Evolutionary conservation across 345 rosid genomes (phyloP).

Genomic region (Brassica carinata): DNA sequence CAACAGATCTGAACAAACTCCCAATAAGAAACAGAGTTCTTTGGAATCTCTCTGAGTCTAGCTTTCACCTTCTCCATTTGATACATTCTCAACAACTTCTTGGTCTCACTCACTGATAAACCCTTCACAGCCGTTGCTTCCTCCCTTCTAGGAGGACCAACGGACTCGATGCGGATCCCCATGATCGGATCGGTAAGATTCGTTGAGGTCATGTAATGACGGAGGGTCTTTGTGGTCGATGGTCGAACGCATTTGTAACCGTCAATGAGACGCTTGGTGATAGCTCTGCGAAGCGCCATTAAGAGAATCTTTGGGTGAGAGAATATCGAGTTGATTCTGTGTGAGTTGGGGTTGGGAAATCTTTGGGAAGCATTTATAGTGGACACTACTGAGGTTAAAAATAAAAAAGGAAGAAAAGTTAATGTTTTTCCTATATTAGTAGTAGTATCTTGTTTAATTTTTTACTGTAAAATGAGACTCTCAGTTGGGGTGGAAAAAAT

Average conservation of each 20-base stretch:
- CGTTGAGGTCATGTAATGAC: conserved; percentile 50
- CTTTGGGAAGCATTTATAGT: conserved; percentile 16
- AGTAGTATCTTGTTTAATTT: neutral
- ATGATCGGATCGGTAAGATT: conserved; percentile 36
- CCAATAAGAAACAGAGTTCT: conserved; percentile 50
- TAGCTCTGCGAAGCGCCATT: conserved; percentile 60
- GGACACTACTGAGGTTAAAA: neutral
- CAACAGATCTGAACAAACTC: conserved; percentile 58
- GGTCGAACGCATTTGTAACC: conserved; percentile 14
- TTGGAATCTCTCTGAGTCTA: conserved; percentile 54
- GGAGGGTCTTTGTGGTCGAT: conserved; percentile 14
- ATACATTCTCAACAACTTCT: conserved; percentile 61
- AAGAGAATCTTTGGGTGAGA: conserved; percentile 12
- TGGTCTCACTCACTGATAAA: conserved; percentile 54
- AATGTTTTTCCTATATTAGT: neutral
- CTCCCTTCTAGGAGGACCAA: conserved; percentile 11
- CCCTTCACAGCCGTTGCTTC: conserved; percentile 30
- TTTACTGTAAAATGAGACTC: conserved; percentile 14
- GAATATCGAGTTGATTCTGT: conserved; percentile 18
- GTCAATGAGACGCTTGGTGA: conserved; percentile 46
- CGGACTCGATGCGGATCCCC: conserved; percentile 23
- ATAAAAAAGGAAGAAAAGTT: neutral
- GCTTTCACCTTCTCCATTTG: conserved; percentile 61
- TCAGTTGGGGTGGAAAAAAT: neutral
- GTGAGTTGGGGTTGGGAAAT: conserved; percentile 9